phyloP scores from a whole-genome alignment of 768 basidiomycete species.

The Thelephora ganbajun region DNA sequence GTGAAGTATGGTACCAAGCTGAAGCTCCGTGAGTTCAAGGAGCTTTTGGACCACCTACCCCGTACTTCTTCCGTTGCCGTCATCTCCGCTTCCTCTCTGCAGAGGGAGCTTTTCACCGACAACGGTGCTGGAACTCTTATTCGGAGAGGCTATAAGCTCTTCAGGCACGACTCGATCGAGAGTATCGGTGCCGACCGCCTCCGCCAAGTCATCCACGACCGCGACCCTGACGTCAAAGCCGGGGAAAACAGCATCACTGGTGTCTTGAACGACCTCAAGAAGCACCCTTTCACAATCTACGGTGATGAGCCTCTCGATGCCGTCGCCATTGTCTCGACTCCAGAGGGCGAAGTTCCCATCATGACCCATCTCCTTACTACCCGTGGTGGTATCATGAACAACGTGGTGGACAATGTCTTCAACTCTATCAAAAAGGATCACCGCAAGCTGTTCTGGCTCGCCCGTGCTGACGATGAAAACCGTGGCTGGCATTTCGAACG shows the following conservation, averaged over 20 bases:
- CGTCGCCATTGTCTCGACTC: slow-evolving; percentile 87
- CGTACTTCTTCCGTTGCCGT: slow-evolving; percentile 97
- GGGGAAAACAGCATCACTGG: slow-evolving; percentile 81
- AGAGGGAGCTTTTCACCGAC: slow-evolving; percentile 98
- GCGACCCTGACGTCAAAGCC: slow-evolving; percentile 80
- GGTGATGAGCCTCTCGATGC: slow-evolving; percentile 98
- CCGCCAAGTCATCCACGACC: slow-evolving; percentile 88
- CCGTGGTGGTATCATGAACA: slow-evolving; percentile 82
- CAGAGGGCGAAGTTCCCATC: slow-evolving; percentile 76
- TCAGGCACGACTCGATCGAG: slow-evolving; percentile 75
- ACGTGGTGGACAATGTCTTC: slow-evolving; percentile 94
- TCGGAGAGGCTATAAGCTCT: slow-evolving; percentile 94
- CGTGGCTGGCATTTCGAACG: slow-evolving; percentile 98
- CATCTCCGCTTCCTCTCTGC: slow-evolving; percentile 83
- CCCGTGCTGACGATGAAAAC: slow-evolving; percentile 91
- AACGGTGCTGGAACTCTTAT: slow-evolving; percentile 96
- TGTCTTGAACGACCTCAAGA: slow-evolving; percentile 69
- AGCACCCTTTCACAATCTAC: slow-evolving; percentile 83
- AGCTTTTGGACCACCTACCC: slow-evolving; percentile 93
- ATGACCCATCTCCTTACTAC: slow-evolving; percentile 88
- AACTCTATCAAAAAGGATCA: slow-evolving; percentile 93
- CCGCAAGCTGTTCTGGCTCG: slow-evolving; percentile 93
- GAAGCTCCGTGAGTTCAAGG: slow-evolving; percentile 98
- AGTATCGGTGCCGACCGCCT: slow-evolving; percentile 86
- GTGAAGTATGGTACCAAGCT: slow-evolving; percentile 99